These are phyloP conservation scores for Saturnispora mendoncae DNA, from an alignment of 805 yeast genomes.

Conservation along the genomic window DNA sequence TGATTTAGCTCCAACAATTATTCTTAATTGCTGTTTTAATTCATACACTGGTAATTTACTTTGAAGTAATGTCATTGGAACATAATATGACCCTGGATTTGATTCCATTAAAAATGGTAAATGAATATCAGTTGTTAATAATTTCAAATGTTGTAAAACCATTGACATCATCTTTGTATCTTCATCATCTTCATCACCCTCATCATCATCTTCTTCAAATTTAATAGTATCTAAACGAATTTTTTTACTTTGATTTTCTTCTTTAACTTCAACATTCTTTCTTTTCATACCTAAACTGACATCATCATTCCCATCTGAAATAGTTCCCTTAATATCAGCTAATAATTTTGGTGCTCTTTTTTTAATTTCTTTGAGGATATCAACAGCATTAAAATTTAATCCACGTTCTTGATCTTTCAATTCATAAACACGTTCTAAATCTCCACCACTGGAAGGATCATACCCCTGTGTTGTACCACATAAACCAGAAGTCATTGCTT, in stretches of 20 bases:
- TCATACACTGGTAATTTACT: constrained; percentile 39
- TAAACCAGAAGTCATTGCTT: constrained; percentile 11
- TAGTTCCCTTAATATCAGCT: constrained; percentile 28
- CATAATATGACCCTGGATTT: constrained; percentile 47
- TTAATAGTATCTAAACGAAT: constrained; percentile 20
- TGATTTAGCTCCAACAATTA: constrained; percentile 57
- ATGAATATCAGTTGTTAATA: constrained; percentile 43
- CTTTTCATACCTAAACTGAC: constrained; percentile 8
- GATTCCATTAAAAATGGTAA: constrained; percentile 54
- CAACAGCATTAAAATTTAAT: constrained; percentile 35
- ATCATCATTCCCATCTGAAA: constrained; percentile 22
- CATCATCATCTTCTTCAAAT: constrained; percentile 19
- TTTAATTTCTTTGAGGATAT: constrained; percentile 28
- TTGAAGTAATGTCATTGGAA: constrained; percentile 50
- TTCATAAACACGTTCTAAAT: constrained; percentile 22
- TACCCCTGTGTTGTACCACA: constrained; percentile 24
- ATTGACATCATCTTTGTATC: constrained; percentile 20
- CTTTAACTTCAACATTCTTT: constrained; percentile 9
- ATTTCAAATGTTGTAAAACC: constrained; percentile 50
- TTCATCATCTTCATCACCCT: constrained; percentile 12
- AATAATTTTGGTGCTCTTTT: constrained; percentile 25
- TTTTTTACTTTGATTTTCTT: constrained; percentile 9
- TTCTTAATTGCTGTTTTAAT: constrained; percentile 49
- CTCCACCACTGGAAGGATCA: constrained; percentile 23
- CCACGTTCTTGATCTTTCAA: constrained; percentile 31